Conservation (phyloP, 78 protist species). For the Trichosphaerium sp. region DNA sequence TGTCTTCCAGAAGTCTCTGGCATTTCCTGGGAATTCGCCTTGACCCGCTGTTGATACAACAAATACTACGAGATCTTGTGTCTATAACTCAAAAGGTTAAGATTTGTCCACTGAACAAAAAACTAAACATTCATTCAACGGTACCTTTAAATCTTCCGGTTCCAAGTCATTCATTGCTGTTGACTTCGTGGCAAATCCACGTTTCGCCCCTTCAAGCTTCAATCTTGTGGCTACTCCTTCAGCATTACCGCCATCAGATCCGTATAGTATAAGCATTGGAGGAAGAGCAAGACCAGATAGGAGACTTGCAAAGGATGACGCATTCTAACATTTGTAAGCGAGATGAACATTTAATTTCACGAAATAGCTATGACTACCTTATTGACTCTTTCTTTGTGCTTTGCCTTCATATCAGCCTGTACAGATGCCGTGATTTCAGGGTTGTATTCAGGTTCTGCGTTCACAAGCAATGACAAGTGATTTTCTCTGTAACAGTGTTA, state of each 20-base stretch:
- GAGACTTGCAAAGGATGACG: no score
- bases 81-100: no score
- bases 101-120: no score
- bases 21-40: slow-evolving; percentile 48
- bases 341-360: no score
- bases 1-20: slow-evolving; percentile 28
- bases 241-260: slow-evolving; percentile 49
- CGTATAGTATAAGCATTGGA: slow-evolving; percentile 28
- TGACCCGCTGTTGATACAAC: slow-evolving; percentile 47
- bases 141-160: not conserved
- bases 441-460: not conserved
- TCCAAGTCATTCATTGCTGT: slow-evolving; percentile 6
- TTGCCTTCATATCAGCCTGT: not conserved
- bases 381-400: no score
- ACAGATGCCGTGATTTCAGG: not conserved
- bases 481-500: not conserved
- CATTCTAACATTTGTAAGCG: no score
- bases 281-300: not conserved
- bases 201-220: not conserved
- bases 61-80: slow-evolving; percentile 6
- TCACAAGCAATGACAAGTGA: not conserved
- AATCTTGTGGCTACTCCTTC: slow-evolving; percentile 25
- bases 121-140: not conserved
- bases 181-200: not conserved
- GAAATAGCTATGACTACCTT: no score